Percentiles rank a stretch among this genome's conserved stretches.
These are phyloP conservation scores for Solioccasus polychromus DNA, from an alignment of 768 basidiomycete genomes.

Conservation along the genomic window DNA sequence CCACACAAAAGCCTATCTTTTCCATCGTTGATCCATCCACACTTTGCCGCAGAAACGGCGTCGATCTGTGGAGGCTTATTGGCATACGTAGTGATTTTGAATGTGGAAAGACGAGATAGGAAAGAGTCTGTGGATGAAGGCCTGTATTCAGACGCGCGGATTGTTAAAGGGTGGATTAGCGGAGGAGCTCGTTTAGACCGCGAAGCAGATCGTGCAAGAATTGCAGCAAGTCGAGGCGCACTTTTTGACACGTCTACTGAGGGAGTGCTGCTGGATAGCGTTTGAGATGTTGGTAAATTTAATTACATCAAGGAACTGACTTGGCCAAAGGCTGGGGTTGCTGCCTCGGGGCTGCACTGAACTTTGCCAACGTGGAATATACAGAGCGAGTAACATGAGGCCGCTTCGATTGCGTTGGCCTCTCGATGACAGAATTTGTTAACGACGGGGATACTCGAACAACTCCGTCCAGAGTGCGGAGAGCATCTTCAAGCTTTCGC, in stretches of 20 bases:
- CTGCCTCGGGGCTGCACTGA: conserved; percentile 61
- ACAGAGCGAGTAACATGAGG: conserved; percentile 55
- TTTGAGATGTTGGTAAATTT: conserved; percentile 4
- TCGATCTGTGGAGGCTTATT: conserved; percentile 74
- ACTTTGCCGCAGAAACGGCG: conserved; percentile 76
- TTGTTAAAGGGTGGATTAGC: conserved; percentile 35
- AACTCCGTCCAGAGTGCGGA: conserved; percentile 66
- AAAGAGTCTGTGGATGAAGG: conserved; percentile 78
- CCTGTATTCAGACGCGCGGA: conserved; percentile 57
- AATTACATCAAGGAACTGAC: conserved; percentile 10
- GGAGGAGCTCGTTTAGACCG: conserved; percentile 50
- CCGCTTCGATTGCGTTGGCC: conserved; percentile 48
- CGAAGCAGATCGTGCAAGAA: conserved; percentile 62
- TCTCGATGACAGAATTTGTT: conserved; percentile 26
- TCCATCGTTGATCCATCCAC: conserved; percentile 82
- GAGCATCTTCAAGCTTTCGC: conserved; percentile 83
- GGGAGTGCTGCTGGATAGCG: conserved; percentile 1
- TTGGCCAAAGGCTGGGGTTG: conserved; percentile 29
- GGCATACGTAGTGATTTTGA: conserved; percentile 74
- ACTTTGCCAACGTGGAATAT: conserved; percentile 78
- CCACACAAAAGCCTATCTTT: conserved; percentile 77
- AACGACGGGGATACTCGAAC: conserved; percentile 41
- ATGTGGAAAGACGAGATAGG: conserved; percentile 70
- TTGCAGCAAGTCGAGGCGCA: conserved; percentile 69
- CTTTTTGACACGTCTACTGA: conserved; percentile 44